Evolutionary conservation across 805 yeast genomes (phyloP), one percentile per base, ranked within the genome.

Genomic region (Blastobotrys terrestris): DNA sequence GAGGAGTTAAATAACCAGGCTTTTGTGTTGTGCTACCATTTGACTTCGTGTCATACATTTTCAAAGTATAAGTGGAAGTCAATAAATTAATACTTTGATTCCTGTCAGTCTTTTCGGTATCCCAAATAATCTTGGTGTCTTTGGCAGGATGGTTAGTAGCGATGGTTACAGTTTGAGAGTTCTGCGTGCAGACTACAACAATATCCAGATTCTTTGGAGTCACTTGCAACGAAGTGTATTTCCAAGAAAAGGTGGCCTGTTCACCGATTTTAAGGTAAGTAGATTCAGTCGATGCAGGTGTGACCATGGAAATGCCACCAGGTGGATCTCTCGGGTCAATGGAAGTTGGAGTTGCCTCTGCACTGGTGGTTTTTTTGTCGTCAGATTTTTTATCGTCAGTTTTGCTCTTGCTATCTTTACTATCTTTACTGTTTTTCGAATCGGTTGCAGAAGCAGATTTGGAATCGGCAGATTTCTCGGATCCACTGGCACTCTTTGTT

Each of bases 191-290:
- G 45, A 59, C 58, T 3, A 72, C 72, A 52, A 68, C 71, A 39
- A 72, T 64, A 49, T 72, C 70, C 44, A 72, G 53, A 0, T 67
- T 68, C 6, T 62, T 53, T 1, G 76, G 76, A 6, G 71, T 62
- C n/a, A 67, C 61, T 2, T 51, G 43, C 14, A 72, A 61, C 50
- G 62, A 59, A 13, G 75, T 70, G 56, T 66, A 72, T 31, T 64
- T 62, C 76, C 76, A 72, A 31, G 65, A 60, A 54, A 72, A 72
- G 4, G 76, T 70, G 18, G 73, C 75, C 26, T 58, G 54, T 18
- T 62, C 66, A 2, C 76, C 75, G 31, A 67, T 56, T 55, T 68
- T 68, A 51, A 72, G 58, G 49, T 72, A 72, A 0, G 73, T 67
- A 7, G 63, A 46, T 35, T 60, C 59, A 8, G 72, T 67, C 3